These are phyloP conservation scores for Auxenochlorella protothecoides DNA, from an alignment of 139 green algal genomes.

Conservation along the genomic window DNA sequence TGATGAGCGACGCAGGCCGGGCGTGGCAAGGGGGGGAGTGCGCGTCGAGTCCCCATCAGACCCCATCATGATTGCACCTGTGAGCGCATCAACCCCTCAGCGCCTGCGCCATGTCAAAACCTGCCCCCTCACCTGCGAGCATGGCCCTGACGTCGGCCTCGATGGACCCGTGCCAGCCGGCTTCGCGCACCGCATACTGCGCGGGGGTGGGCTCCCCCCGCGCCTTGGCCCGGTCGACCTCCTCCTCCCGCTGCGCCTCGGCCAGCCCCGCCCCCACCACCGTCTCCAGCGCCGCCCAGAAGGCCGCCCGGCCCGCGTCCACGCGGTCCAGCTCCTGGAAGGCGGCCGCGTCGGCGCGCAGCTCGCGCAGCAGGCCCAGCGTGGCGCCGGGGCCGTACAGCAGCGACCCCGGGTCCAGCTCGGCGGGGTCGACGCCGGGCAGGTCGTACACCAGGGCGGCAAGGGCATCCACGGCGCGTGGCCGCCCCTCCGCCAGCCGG, in stretches of 20 bases:
- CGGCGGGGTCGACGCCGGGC: constrained; percentile 39
- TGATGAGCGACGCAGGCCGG: too few relatives aligned
- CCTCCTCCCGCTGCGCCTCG: constrained; percentile 28
- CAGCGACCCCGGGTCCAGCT: constrained; percentile 8
- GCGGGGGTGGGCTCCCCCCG: constrained; percentile 12
- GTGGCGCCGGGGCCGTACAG: too few relatives aligned
- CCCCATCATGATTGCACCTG: too few relatives aligned
- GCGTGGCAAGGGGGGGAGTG: too few relatives aligned
- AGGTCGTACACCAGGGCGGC: constrained; percentile 47
- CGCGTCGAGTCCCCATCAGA: too few relatives aligned
- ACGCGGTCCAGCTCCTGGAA: constrained; percentile 56
- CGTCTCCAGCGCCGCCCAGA: constrained; percentile 51
- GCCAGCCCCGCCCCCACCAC: constrained; percentile 34
- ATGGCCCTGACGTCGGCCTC: constrained; percentile 59
- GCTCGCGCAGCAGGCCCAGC: constrained; percentile 10
- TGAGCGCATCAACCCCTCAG: too few relatives aligned
- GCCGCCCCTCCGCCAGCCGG: constrained; percentile 37
- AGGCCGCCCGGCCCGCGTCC: constrained; percentile 38
- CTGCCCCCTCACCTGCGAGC: constrained; percentile 35
- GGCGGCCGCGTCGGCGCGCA: constrained; percentile 5
- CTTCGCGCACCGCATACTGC: constrained; percentile 14
- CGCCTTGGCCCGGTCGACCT: constrained; percentile 30
- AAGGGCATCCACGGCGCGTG: constrained; percentile 50
- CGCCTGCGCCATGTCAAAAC: too few relatives aligned
- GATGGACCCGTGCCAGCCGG: constrained; percentile 46